Evolutionary conservation across 106 monocot genomes (phyloP).

Genomic region (Acanthochlamys bracteata): DNA sequence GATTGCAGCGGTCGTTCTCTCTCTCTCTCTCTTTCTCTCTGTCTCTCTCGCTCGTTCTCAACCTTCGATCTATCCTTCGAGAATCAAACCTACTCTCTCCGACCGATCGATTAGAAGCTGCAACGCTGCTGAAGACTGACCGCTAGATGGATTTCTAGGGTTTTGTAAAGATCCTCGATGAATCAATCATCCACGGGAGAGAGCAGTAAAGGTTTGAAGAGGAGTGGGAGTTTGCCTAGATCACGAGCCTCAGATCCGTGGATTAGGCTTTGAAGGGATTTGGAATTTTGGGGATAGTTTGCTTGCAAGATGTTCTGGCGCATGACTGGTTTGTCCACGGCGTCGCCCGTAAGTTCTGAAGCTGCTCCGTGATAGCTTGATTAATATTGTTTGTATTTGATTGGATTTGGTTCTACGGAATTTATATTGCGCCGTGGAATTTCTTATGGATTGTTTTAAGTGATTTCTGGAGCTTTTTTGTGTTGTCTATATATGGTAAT

Average conservation of each 20-base stretch:
- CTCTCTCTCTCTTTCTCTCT: not conserved
- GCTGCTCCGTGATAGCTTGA: not conserved
- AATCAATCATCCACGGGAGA: not conserved
- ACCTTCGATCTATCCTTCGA: not conserved
- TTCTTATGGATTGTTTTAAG: not conserved
- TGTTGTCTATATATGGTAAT: no score
- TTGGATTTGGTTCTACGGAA: not conserved
- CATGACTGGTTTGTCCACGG: conserved; percentile 68
- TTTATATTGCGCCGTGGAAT: not conserved
- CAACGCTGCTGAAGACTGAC: no score
- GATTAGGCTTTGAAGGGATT: conserved; percentile 8
- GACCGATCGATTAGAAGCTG: not conserved
- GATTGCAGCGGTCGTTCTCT: not conserved
- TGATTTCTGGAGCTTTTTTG: no score
- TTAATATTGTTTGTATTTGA: not conserved
- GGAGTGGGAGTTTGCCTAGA: not conserved
- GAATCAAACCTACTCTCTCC: not conserved
- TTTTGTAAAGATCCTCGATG: not conserved
- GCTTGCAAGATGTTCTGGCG: conserved; percentile 74
- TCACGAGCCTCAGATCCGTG: conserved; percentile 41
- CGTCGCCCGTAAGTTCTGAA: conserved; percentile 61
- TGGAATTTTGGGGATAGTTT: conserved; percentile 1
- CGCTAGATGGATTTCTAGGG: conserved; percentile 3
- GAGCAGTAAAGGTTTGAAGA: not conserved
- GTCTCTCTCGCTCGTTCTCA: not conserved